Evolutionary conservation across 2,329 filamentous ascomycete species (phyloP).

Genomic region (Colletotrichum musae): DNA sequence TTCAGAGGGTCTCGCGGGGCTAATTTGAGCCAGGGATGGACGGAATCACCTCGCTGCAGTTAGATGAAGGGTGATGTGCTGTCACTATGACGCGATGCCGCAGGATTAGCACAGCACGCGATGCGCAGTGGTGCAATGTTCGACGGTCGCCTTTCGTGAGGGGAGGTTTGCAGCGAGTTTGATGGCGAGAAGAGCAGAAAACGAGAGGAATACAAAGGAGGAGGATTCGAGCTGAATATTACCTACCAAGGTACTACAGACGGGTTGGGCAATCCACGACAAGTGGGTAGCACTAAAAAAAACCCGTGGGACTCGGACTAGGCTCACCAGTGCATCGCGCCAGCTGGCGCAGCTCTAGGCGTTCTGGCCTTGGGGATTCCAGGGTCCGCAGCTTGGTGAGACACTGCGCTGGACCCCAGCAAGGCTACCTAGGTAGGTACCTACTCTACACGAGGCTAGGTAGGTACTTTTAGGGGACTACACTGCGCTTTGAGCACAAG

Average conservation of each 20-base stretch:
- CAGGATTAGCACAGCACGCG: constrained; percentile 25
- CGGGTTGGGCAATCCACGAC: constrained; percentile 26
- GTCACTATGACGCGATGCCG: constrained; percentile 36
- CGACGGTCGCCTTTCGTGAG: not conserved
- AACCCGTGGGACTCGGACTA: constrained; percentile 8
- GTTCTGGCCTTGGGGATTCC: constrained; percentile 13
- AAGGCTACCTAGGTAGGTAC: no score
- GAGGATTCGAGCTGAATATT: constrained; percentile 16
- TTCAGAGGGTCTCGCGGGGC: constrained; percentile 36
- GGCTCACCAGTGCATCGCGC: not conserved
- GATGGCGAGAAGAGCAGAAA: not conserved
- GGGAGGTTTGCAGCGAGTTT: not conserved
- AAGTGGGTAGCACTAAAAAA: constrained; percentile 33
- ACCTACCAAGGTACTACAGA: not conserved
- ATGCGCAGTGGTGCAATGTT: constrained; percentile 9
- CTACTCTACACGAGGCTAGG: no score
- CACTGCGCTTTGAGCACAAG: no score
- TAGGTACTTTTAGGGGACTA: no score
- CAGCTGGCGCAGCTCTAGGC: constrained; percentile 1
- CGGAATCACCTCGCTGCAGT: constrained; percentile 24
- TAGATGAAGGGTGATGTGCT: constrained; percentile 38
- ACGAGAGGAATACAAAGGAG: not conserved
- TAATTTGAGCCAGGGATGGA: constrained; percentile 34
- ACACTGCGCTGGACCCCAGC: constrained; percentile 12
- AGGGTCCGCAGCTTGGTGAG: constrained; percentile 9